Conservation (phyloP, 208 protist genomes). For the Balamuthia mandrillaris region DNA sequence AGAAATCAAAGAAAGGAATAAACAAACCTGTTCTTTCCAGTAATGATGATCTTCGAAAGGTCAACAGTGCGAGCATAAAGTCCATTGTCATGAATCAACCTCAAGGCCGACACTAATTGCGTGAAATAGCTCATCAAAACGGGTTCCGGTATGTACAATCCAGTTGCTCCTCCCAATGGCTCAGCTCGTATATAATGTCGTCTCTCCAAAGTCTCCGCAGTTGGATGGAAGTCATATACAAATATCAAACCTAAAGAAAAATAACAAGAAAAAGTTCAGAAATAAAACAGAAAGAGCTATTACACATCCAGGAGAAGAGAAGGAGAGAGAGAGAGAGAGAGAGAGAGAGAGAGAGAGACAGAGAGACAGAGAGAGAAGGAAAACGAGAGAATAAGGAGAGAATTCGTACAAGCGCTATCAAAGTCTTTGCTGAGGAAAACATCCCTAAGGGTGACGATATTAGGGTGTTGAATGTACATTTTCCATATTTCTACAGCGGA, state of each 20-base stretch:
- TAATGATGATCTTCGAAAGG: background rate
- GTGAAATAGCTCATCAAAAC: background rate
- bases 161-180: too few relatives aligned
- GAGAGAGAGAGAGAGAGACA: too few relatives aligned
- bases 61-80: background rate
- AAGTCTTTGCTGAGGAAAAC: background rate
- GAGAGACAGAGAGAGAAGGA: too few relatives aligned
- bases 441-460: background rate
- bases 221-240: background rate
- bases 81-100: background rate
- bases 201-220: background rate
- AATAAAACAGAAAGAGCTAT: too few relatives aligned
- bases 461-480: background rate
- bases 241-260: background rate
- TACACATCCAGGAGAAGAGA: too few relatives aligned
- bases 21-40: background rate
- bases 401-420: background rate
- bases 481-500: background rate
- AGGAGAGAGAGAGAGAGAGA: too few relatives aligned
- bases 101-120: background rate
- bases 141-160: background rate
- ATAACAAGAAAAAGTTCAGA: background rate
- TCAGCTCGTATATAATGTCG: too few relatives aligned
- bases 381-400: background rate
- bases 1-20: background rate